Percentiles rank a stretch among this genome's conserved stretches.
phyloP scores from a whole-genome alignment of 2,329 filamentous ascomycete species.

The Paramyrothecium sp. region DNA sequence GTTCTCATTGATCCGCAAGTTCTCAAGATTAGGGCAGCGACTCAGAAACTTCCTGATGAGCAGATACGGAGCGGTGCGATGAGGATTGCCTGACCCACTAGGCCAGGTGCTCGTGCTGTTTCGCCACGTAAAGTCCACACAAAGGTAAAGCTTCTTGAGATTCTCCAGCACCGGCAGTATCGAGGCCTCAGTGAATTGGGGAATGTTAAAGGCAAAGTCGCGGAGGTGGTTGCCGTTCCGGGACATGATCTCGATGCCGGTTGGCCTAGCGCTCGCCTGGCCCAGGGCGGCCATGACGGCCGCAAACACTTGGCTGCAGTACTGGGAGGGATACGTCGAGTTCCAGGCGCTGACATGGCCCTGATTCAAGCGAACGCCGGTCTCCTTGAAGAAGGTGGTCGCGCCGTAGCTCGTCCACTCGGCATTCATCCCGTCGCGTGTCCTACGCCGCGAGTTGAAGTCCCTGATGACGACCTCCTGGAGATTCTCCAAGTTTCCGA shows the following conservation, averaged over 20 bases:
- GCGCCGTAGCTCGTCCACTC: slow-evolving; percentile 57
- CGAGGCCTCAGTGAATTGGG: slow-evolving; percentile 30
- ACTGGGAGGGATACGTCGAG: slow-evolving; percentile 9
- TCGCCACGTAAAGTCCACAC: slow-evolving; percentile 18
- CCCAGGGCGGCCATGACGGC: slow-evolving; percentile 41
- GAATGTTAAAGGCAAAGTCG: slow-evolving; percentile 46
- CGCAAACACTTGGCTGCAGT: slow-evolving; percentile 34
- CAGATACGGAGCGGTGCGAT: slow-evolving; percentile 5
- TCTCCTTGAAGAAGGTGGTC: slow-evolving; percentile 33
- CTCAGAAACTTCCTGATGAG: slow-evolving; percentile 21
- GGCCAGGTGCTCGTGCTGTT: not conserved
- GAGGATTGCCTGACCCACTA: not conserved
- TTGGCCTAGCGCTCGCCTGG: slow-evolving; percentile 31
- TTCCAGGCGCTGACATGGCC: slow-evolving; percentile 6
- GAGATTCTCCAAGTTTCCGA: slow-evolving; percentile 53
- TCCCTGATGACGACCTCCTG: slow-evolving; percentile 58
- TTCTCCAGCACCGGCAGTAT: slow-evolving; percentile 39
- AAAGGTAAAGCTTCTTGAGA: slow-evolving; percentile 42
- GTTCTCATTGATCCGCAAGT: slow-evolving; percentile 49
- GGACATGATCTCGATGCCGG: slow-evolving; percentile 47
- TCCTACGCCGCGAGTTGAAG: slow-evolving; percentile 48
- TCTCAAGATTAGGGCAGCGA: slow-evolving; percentile 38
- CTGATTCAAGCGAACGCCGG: slow-evolving; percentile 20
- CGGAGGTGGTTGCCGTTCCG: slow-evolving; percentile 26
- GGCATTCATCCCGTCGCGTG: slow-evolving; percentile 41